Evolutionary conservation across 108 stramenopile genomes (phyloP), one percentile per base, ranked within the genome.

Genomic region (Cyclostephanos invisitatus): DNA sequence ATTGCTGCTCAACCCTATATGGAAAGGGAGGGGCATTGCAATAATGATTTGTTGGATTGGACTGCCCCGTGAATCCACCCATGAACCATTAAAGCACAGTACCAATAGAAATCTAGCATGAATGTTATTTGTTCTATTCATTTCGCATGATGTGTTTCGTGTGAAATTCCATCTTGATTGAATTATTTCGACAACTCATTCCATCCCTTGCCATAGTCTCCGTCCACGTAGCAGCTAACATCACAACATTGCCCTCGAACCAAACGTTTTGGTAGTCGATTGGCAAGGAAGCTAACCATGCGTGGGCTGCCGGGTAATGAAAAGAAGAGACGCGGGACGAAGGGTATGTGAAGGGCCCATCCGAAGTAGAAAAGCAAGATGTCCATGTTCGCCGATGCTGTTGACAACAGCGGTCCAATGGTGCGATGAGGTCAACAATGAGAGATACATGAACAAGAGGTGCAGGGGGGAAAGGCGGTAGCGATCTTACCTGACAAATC

Each of bases 311-410:
- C 80, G 2, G 88, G 88, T 15, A 86, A 42, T 10, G 85, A 82
- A 71, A 88, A 87, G 68, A 91, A 84, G 2, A 85, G 17, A 20
- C 61, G 57, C 15, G 86, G 82, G 1, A 87, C 68, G 29, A 73
- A 60, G 6, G 90, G 90, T 15, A 91, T 80, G 28, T 80, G 78
- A 32, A 91, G 62, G 2, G 86, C 81, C 90, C 90, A 91, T 0
- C 88, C 87, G 54, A 91, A 84, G 63, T 80, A 91, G 58, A 79
- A 91, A n/a, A 91, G 49, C 64, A 91, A 70, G 9, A 91, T 82
- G 55, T 91, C 91, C 76, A 87, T 80, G 70, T 91, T 87, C 25
- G 85, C 88, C 44, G 78, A 81, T 25, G 86, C 84, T 78, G 22
- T 42, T 22, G 47, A 29, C 29, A 6, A 14, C 40, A 48, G 46